Evolutionary conservation across 257 asterid species (phyloP).

Genomic region (Solanum sitiens): DNA sequence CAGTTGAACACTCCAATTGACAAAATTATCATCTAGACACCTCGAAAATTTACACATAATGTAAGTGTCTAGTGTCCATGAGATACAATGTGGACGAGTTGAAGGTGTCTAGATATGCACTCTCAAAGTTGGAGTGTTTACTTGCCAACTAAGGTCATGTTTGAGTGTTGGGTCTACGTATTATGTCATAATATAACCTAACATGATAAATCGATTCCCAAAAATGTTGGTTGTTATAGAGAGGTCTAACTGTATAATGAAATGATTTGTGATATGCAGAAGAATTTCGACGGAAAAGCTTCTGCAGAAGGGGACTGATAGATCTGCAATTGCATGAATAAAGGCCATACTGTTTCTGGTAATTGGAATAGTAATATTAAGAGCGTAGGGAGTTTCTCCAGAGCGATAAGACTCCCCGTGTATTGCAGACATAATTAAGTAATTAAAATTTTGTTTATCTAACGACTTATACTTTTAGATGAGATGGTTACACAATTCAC

Average conservation of each 20-base stretch:
- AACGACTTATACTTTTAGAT: background rate
- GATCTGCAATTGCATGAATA: conserved; percentile 32
- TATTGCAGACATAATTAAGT: background rate
- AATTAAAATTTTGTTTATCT: background rate
- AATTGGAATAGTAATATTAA: conserved; percentile 32
- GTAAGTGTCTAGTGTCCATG: background rate
- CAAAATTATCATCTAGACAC: background rate
- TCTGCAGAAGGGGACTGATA: conserved; percentile 30
- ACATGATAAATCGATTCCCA: no score
- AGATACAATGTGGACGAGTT: background rate
- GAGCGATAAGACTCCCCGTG: conserved; percentile 16
- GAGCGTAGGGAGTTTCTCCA: conserved; percentile 39
- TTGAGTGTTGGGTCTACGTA: background rate
- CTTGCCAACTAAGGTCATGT: background rate
- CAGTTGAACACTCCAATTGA: background rate
- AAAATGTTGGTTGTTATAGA: background rate
- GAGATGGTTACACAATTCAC: background rate
- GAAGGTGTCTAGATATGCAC: background rate
- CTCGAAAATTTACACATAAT: background rate
- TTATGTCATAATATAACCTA: background rate
- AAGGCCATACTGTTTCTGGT: conserved; percentile 34
- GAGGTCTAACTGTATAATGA: background rate
- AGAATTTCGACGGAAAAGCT: conserved; percentile 38
- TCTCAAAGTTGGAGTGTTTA: background rate
- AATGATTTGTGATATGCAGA: conserved; percentile 20